Conservation (phyloP, 1,139 yeast genomes). For the Scheffersomyces cryptocercus region DNA sequence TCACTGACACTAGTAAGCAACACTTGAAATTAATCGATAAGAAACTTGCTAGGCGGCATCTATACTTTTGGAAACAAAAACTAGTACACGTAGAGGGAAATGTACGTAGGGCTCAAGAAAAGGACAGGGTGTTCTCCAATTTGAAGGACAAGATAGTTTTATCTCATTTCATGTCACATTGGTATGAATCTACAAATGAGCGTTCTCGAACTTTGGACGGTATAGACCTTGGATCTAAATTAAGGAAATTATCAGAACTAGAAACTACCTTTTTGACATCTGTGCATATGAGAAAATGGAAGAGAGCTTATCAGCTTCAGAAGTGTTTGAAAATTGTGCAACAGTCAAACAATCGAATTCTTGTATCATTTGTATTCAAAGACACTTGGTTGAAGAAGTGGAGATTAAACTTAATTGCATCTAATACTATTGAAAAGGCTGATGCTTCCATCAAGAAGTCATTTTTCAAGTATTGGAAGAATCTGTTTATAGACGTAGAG, state of each 20-base stretch:
- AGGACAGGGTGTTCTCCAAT: background rate
- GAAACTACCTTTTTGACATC: constrained; percentile 2
- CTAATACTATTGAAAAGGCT: no score
- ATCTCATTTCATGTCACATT: background rate
- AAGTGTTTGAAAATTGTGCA: constrained; percentile 7
- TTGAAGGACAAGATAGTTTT: constrained; percentile 12
- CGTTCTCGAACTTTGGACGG: constrained; percentile 2
- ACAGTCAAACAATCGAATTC: constrained; percentile 5
- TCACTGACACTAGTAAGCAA: no score
- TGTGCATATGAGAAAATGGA: constrained; percentile 13
- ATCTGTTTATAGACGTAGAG: background rate
- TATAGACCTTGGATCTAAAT: constrained; percentile 12
- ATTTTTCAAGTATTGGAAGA: constrained; percentile 17
- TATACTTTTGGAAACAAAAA: no score
- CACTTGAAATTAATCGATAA: no score
- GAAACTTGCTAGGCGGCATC: no score
- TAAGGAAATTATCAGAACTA: constrained; percentile 5
- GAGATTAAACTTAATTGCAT: constrained; percentile 5
- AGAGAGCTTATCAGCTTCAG: constrained; percentile 5
- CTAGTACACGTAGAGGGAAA: no score
- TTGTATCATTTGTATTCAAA: constrained; percentile 14
- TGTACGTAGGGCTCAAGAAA: no score
- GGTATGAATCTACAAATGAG: background rate
- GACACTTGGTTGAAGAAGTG: constrained; percentile 17
- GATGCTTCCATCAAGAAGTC: constrained; percentile 5